Conservation (phyloP, 176 grass and related monocot genomes). For the Bonia amplexicaulis region DNA sequence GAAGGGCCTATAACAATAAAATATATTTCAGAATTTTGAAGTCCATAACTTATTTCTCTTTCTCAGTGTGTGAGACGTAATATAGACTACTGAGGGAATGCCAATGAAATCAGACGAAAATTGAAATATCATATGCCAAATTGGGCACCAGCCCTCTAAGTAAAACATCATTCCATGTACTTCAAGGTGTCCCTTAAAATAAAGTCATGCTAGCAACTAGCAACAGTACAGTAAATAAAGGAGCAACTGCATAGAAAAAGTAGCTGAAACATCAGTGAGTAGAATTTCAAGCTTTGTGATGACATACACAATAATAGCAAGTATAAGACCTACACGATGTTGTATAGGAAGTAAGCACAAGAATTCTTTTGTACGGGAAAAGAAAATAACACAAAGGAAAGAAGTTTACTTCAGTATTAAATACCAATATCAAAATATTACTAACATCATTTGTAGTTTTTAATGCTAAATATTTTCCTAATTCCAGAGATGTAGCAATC, state of each 20-base stretch:
- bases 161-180: conserved; percentile 6
- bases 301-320: background rate
- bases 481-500: background rate
- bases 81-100: background rate
- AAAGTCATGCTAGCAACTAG: conserved; percentile 6
- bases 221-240: background rate
- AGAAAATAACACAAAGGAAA: background rate
- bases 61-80: background rate
- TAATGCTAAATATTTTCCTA: background rate
- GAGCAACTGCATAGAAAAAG: background rate
- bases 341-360: background rate
- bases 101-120: conserved; percentile 9
- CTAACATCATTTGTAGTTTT: background rate
- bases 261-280: background rate
- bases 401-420: background rate
- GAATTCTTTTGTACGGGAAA: background rate
- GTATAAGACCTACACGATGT: background rate
- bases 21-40: conserved; percentile 19
- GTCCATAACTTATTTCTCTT: conserved; percentile 19
- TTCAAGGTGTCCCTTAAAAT: conserved; percentile 5
- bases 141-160: background rate
- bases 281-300: background rate
- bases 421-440: background rate
- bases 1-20: conserved; percentile 46
- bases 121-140: background rate